phyloP scores from a whole-genome alignment of 192 early-diverging fungal species.

The Backusella liffmaniae region DNA sequence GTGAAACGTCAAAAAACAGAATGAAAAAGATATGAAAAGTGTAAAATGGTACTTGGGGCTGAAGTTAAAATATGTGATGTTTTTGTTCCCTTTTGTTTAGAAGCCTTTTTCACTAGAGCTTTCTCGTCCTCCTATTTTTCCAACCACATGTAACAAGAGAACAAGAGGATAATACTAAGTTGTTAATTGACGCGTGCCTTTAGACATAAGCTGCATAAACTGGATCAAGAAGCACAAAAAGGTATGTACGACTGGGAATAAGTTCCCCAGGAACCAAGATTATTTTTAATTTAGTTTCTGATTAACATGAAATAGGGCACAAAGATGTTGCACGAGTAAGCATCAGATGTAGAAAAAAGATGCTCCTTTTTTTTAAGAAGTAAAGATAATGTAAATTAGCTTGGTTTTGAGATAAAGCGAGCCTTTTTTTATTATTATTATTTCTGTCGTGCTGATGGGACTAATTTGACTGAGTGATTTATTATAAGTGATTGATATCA shows the following conservation, averaged over 20 bases:
- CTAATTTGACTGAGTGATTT: neutral
- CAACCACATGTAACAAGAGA: neutral
- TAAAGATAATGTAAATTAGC: neutral
- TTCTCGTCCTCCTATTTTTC: neutral
- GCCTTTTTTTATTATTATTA: neutral
- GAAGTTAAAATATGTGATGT: neutral
- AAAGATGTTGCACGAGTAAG: neutral
- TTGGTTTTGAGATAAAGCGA: neutral
- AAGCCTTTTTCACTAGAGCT: neutral
- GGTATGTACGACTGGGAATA: neutral
- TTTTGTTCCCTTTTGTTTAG: neutral
- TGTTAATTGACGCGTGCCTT: neutral
- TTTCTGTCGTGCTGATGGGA: neutral
- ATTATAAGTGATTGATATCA: neutral
- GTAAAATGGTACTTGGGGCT: neutral
- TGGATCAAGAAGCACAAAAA: neutral
- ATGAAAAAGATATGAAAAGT: neutral
- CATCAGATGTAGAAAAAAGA: neutral
- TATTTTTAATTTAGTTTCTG: neutral
- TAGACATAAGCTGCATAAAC: neutral
- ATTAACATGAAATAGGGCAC: neutral
- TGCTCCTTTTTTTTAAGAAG: neutral
- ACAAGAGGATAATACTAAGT: neutral
- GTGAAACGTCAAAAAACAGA: neutral
- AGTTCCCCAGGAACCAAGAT: neutral